These are phyloP conservation scores for Psilocybe subaeruginosa DNA, from an alignment of 768 basidiomycete species.

Conservation along the genomic window DNA sequence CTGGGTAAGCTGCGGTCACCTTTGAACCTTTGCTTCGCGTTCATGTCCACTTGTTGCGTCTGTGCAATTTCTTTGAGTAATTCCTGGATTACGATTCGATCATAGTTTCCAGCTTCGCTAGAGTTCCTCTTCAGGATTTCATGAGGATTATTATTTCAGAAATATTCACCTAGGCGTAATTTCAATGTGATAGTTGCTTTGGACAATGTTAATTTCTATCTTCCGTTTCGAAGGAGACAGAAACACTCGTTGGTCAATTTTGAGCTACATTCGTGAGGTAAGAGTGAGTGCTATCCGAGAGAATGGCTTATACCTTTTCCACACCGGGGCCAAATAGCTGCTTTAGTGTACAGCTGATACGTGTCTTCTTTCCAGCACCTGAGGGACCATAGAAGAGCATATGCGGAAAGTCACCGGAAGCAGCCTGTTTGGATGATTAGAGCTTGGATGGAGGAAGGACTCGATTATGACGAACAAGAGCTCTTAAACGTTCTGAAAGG, in stretches of 20 bases:
- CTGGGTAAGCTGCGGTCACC: constrained; percentile 46
- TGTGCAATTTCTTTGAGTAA: constrained; percentile 98
- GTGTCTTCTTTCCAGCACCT: constrained; percentile 97
- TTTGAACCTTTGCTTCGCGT: constrained; percentile 96
- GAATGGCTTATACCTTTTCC: constrained; percentile 70
- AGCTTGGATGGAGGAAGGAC: neutral
- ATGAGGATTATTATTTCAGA: neutral
- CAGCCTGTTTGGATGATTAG: constrained; percentile 51
- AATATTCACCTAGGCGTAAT: constrained; percentile 86
- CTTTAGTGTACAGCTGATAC: constrained; percentile 86
- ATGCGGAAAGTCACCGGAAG: constrained; percentile 94
- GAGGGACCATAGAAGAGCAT: constrained; percentile 97
- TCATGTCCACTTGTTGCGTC: constrained; percentile 96
- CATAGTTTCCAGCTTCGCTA: constrained; percentile 96
- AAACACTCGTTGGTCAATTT: constrained; percentile 97
- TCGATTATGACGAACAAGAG: constrained; percentile 56
- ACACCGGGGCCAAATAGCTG: constrained; percentile 91
- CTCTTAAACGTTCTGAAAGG: constrained; percentile 78
- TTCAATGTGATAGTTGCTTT: constrained; percentile 97
- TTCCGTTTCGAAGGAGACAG: constrained; percentile 92
- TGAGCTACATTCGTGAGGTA: constrained; percentile 57
- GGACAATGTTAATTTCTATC: constrained; percentile 94
- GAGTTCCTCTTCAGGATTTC: neutral
- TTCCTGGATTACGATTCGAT: constrained; percentile 95
- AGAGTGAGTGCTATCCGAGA: neutral